Conservation (phyloP, 208 protist species). For the Endotrypanum monterogeii region DNA sequence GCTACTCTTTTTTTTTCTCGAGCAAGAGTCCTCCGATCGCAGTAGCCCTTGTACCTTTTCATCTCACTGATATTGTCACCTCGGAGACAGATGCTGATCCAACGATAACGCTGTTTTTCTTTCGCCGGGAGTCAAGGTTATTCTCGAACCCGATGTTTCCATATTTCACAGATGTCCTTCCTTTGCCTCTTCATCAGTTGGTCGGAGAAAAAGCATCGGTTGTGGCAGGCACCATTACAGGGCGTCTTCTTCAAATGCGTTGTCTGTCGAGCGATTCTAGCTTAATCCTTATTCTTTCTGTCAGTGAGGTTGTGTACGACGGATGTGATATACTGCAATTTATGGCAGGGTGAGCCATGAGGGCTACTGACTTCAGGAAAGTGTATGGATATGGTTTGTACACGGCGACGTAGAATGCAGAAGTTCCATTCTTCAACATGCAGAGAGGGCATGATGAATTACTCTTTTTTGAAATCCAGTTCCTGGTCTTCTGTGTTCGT, state of each 20-base stretch:
- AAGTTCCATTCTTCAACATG: too few species aligned
- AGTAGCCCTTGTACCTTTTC: not conserved
- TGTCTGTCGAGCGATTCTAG: not conserved
- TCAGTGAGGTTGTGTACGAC: not conserved
- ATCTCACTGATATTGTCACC: not conserved
- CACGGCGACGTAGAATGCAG: too few species aligned
- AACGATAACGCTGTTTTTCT: not conserved
- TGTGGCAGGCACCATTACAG: not conserved
- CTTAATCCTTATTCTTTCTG: not conserved
- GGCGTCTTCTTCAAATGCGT: conserved; percentile 1
- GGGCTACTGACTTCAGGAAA: too few species aligned
- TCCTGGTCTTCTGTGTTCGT: too few species aligned
- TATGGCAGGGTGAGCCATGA: not conserved
- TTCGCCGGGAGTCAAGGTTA: not conserved
- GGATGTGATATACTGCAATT: not conserved
- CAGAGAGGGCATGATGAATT: too few species aligned
- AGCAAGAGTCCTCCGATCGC: not conserved
- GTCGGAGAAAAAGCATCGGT: not conserved
- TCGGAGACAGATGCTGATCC: conserved; percentile 4
- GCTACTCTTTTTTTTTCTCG: not conserved
- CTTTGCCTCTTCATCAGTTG: conserved; percentile 3
- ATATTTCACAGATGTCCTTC: not conserved
- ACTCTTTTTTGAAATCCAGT: too few species aligned
- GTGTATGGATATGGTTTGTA: too few species aligned
- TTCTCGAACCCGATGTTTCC: not conserved